Percentiles rank a stretch among this genome's conserved stretches.
These are phyloP conservation scores for Euphrasia arctica DNA, from an alignment of 305 asterid genomes.

Conservation along the genomic window DNA sequence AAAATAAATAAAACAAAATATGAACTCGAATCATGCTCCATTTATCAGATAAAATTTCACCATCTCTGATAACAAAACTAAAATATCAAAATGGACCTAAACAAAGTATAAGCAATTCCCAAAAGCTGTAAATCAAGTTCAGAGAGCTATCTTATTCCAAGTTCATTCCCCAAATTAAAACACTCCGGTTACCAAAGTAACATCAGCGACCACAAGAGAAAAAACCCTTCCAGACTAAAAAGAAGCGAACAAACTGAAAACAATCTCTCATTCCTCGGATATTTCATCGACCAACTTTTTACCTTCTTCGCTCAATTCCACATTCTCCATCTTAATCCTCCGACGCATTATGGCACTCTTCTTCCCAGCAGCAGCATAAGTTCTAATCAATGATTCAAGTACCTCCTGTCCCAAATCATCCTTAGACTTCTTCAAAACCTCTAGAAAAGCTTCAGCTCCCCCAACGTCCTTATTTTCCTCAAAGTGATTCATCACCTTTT, in stretches of 20 bases:
- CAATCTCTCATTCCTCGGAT: constrained; percentile 40
- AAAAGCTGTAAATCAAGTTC: neutral
- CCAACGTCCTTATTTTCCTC: constrained; percentile 62
- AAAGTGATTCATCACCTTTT: constrained; percentile 55
- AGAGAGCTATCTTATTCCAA: constrained; percentile 25
- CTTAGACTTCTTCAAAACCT: constrained; percentile 46
- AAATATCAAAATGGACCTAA: no score
- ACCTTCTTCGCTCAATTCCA: constrained; percentile 71
- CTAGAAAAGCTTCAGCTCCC: constrained; percentile 66
- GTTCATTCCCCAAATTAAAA: constrained; percentile 25
- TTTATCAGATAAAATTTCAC: no score
- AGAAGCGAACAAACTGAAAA: constrained; percentile 4
- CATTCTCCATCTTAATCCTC: constrained; percentile 82
- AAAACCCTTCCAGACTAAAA: neutral
- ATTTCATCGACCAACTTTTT: constrained; percentile 53
- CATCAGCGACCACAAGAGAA: neutral
- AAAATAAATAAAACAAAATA: no score
- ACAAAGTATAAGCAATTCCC: no score
- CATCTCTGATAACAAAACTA: no score
- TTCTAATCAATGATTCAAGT: constrained; percentile 63
- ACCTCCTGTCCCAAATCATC: constrained; percentile 47
- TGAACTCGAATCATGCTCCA: no score
- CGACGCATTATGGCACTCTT: constrained; percentile 59
- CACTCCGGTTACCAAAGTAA: neutral
- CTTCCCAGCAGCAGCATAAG: constrained; percentile 68